A percentile compares a stretch with the other conserved stretches of the same genome.
phyloP scores from a whole-genome alignment of 2,329 filamentous ascomycete genomes.

The Pseudocercospora fuligena region DNA sequence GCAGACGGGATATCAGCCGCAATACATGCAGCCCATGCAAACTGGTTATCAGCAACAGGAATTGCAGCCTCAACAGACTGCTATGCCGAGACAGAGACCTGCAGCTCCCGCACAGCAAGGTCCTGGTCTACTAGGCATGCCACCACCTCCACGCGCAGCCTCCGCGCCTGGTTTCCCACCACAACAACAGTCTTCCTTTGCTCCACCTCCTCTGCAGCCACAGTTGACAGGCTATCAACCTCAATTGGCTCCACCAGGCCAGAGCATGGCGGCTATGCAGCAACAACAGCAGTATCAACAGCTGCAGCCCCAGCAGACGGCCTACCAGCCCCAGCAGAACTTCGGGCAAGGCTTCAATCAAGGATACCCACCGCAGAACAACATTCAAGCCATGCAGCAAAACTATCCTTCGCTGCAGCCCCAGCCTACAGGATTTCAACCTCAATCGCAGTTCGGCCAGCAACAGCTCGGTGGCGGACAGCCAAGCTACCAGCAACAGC shows the following conservation, averaged over 20 bases:
- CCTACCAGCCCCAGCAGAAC: slow-evolving; percentile 38
- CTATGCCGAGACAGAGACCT: slow-evolving; percentile 68
- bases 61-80: slow-evolving; percentile 44
- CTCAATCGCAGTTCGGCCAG: slow-evolving; percentile 29
- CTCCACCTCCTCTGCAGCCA: slow-evolving; percentile 75
- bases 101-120: slow-evolving; percentile 66
- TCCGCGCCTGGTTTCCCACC: slow-evolving; percentile 75
- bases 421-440: slow-evolving; percentile 63
- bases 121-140: slow-evolving; percentile 68
- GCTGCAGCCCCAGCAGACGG: slow-evolving; percentile 46
- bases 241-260: slow-evolving; percentile 54
- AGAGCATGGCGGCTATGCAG: slow-evolving; percentile 44
- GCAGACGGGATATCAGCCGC: slow-evolving; percentile 40
- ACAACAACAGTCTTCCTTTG: slow-evolving; percentile 68
- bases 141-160: slow-evolving; percentile 78
- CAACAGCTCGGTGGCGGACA: slow-evolving; percentile 31
- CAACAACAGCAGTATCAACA: slow-evolving; percentile 43
- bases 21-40: slow-evolving; percentile 30
- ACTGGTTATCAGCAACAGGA: slow-evolving; percentile 28
- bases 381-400: slow-evolving; percentile 40
- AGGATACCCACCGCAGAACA: slow-evolving; percentile 42
- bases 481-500: slow-evolving; percentile 55
- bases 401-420: slow-evolving; percentile 43
- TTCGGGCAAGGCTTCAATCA: slow-evolving; percentile 46
- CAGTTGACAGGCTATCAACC: slow-evolving; percentile 77